Evolutionary conservation across 2,329 filamentous ascomycete species (phyloP).

Genomic region (Cladophialophora bantiana): DNA sequence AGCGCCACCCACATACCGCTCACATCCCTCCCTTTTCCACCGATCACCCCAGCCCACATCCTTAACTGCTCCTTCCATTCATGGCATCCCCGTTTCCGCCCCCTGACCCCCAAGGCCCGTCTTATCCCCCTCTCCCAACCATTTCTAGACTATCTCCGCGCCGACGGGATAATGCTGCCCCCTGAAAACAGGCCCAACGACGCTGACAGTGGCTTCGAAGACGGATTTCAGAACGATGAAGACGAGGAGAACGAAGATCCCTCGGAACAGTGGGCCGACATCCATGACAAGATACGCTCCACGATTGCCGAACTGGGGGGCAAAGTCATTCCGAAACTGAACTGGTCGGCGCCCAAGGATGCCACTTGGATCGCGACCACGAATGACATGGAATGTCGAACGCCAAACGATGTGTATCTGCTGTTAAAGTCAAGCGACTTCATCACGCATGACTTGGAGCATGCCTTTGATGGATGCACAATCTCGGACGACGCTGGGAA

Average conservation of each 20-base stretch:
- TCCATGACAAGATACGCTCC: constrained; percentile 77
- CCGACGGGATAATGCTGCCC: constrained; percentile 88
- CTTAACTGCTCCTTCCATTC: constrained; percentile 91
- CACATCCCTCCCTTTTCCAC: constrained; percentile 72
- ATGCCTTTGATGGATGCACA: constrained; percentile 82
- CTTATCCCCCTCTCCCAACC: constrained; percentile 77
- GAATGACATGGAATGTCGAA: constrained; percentile 91
- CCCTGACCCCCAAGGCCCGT: constrained; percentile 82
- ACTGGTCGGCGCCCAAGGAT: constrained; percentile 97
- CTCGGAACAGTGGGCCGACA: constrained; percentile 67
- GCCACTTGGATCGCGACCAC: constrained; percentile 87
- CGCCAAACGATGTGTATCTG: constrained; percentile 89
- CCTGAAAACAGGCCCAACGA: constrained; percentile 57
- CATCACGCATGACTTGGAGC: constrained; percentile 89
- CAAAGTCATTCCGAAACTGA: constrained; percentile 87
- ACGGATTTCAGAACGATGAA: constrained; percentile 60
- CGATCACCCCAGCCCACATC: constrained; percentile 84
- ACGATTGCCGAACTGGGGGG: constrained; percentile 84
- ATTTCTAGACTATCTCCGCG: constrained; percentile 85
- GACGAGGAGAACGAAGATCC: constrained; percentile 66
- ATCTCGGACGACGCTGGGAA: constrained; percentile 44
- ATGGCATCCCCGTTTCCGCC: constrained; percentile 86
- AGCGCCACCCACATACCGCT: constrained; percentile 21
- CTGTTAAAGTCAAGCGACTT: constrained; percentile 95
- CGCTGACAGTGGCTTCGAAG: constrained; percentile 54